phyloP scores from a whole-genome alignment of 106 monocot genomes.

The Phalaenopsis equestris region DNA sequence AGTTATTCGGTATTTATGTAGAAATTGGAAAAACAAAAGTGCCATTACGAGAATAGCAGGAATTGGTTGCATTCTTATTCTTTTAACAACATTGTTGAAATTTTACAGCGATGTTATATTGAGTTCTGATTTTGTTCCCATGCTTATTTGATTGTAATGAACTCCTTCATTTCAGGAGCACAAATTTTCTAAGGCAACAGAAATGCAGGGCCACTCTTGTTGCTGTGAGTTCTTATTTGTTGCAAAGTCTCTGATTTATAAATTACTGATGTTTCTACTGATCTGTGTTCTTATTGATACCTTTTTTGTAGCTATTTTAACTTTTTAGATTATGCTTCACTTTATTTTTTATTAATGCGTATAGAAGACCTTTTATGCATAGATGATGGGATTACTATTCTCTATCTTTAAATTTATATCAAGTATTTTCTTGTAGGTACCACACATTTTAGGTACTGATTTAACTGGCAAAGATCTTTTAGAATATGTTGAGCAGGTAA shows the following conservation, averaged over 20 bases:
- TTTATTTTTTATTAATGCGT: background rate
- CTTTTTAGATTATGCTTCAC: background rate
- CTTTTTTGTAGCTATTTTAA: background rate
- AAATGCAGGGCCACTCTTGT: constrained; percentile 38
- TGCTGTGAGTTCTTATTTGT: constrained; percentile 46
- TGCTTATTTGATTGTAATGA: background rate
- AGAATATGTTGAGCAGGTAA: constrained; percentile 87
- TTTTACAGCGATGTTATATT: background rate
- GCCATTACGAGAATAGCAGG: background rate
- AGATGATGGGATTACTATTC: background rate
- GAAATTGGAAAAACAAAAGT: background rate
- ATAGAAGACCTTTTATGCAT: background rate
- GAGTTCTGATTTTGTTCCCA: background rate
- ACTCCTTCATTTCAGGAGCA: constrained; percentile 43
- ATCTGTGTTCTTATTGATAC: background rate
- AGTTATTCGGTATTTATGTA: background rate
- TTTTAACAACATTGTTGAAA: background rate
- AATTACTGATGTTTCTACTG: background rate
- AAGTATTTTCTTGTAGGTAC: constrained; percentile 52
- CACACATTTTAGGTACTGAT: constrained; percentile 80
- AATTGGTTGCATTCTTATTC: background rate
- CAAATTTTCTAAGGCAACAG: constrained; percentile 49
- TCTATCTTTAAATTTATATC: background rate
- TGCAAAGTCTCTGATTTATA: background rate
- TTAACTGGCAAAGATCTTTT: constrained; percentile 79